Conservation (phyloP, 2,329 filamentous ascomycete species). For the Aureobasidium sp. region DNA sequence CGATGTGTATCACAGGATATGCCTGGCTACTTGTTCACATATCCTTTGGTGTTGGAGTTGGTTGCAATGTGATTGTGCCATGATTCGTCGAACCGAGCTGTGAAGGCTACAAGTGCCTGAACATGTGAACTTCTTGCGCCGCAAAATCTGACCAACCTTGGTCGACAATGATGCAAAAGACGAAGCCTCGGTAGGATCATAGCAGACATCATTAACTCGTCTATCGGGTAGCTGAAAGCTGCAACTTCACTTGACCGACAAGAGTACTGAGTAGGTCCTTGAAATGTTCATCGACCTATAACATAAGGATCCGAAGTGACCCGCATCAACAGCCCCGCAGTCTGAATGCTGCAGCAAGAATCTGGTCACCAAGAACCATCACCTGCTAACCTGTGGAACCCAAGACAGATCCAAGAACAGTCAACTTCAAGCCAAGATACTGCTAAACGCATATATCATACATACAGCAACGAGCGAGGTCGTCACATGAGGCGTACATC, state of each 20-base stretch:
- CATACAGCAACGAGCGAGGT: background rate
- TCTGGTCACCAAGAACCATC: background rate
- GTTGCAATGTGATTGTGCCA: too few species aligned
- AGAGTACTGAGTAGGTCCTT: background rate
- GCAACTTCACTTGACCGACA: background rate
- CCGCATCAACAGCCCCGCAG: background rate
- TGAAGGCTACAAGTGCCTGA: too few species aligned
- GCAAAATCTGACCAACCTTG: too few species aligned
- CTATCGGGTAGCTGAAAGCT: background rate
- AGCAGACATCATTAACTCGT: background rate
- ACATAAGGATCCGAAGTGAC: too few species aligned
- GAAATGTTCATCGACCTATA: too few species aligned
- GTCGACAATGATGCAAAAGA: too few species aligned
- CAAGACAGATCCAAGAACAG: background rate
- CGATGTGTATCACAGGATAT: background rate
- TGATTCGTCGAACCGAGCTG: too few species aligned
- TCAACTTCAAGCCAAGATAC: background rate
- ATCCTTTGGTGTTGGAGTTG: too few species aligned
- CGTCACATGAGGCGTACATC: background rate
- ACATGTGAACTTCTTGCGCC: too few species aligned
- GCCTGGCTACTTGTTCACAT: background rate
- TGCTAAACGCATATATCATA: background rate
- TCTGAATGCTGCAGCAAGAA: background rate
- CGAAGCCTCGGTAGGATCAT: background rate
- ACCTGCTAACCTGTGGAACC: background rate